Conservation (phyloP, 2,329 filamentous ascomycete species). For the Aspergillaceae sp. region DNA sequence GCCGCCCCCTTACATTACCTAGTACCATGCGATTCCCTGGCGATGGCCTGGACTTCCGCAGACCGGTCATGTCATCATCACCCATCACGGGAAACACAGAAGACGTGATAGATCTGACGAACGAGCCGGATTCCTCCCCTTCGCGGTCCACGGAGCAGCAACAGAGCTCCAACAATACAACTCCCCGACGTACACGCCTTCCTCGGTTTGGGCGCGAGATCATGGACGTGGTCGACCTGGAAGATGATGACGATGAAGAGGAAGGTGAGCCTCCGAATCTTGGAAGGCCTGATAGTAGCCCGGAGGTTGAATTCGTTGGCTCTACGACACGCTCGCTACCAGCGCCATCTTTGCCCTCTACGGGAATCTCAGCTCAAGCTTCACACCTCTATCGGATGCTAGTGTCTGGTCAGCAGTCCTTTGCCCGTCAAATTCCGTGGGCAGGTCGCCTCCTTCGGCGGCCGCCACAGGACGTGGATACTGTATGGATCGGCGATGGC, state of each 20-base stretch:
- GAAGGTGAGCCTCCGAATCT: constrained; percentile 6
- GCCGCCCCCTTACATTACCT: constrained; percentile 20
- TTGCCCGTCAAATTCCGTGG: not conserved
- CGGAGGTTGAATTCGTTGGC: constrained; percentile 45
- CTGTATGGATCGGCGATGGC: constrained; percentile 17
- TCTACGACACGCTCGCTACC: constrained; percentile 15
- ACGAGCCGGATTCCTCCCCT: constrained; percentile 34
- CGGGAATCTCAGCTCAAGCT: not conserved
- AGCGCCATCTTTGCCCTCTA: constrained; percentile 2
- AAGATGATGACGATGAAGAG: constrained; percentile 25
- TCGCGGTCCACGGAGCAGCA: constrained; percentile 5
- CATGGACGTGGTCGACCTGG: constrained; percentile 34
- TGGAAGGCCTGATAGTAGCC: constrained; percentile 17
- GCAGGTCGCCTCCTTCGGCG: not conserved
- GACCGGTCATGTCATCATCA: constrained; percentile 40
- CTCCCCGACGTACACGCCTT: constrained; percentile 12
- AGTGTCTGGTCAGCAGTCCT: not conserved
- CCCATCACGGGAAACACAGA: constrained; percentile 10
- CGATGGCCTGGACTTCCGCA: constrained; percentile 49
- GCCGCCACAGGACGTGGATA: constrained; percentile 7
- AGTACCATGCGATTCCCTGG: constrained; percentile 34
- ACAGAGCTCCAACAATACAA: constrained; percentile 6
- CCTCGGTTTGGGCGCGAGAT: constrained; percentile 32
- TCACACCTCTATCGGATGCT: not conserved
- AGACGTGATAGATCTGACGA: constrained; percentile 41